Conservation (phyloP, 2,329 filamentous ascomycete genomes). For the Paramyrothecium roridum region DNA sequence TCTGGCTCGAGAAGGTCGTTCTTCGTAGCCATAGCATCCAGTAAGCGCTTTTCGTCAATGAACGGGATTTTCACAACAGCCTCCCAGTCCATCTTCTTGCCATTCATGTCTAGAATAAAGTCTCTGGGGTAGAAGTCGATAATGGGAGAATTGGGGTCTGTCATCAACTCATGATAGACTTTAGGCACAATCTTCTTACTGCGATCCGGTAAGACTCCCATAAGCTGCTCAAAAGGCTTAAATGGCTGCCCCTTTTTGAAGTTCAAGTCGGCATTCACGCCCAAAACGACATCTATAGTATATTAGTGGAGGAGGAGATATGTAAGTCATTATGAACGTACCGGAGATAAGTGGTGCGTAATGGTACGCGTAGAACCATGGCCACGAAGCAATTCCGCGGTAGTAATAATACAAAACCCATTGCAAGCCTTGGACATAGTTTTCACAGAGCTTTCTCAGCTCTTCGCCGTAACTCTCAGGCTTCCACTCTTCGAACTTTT, state of each 20-base stretch:
- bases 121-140: constrained; percentile 97
- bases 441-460: constrained; percentile 80
- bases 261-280: constrained; percentile 80
- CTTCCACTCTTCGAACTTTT: constrained; percentile 86
- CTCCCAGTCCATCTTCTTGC: constrained; percentile 99
- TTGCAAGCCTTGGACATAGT: constrained; percentile 95
- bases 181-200: constrained; percentile 93
- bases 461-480: constrained; percentile 72
- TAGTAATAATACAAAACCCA: constrained; percentile 99
- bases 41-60: constrained; percentile 85
- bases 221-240: constrained; percentile 90
- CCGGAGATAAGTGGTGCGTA: constrained; percentile 95
- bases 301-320: constrained; percentile 16
- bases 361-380: constrained; percentile 96
- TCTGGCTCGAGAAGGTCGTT: constrained; percentile 74
- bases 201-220: constrained; percentile 95
- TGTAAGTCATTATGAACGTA: constrained; percentile 27
- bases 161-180: constrained; percentile 92
- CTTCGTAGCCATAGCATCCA: constrained; percentile 81
- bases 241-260: constrained; percentile 96
- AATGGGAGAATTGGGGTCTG: constrained; percentile 82
- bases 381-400: constrained; percentile 93
- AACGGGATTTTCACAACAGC: constrained; percentile 99
- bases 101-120: constrained; percentile 98
- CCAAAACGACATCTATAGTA: constrained; percentile 76